Evolutionary conservation across 1,284 basidiomycete genomes (phyloP), one percentile per base, ranked within the genome.

Genomic region (Sparassis latifolia): DNA sequence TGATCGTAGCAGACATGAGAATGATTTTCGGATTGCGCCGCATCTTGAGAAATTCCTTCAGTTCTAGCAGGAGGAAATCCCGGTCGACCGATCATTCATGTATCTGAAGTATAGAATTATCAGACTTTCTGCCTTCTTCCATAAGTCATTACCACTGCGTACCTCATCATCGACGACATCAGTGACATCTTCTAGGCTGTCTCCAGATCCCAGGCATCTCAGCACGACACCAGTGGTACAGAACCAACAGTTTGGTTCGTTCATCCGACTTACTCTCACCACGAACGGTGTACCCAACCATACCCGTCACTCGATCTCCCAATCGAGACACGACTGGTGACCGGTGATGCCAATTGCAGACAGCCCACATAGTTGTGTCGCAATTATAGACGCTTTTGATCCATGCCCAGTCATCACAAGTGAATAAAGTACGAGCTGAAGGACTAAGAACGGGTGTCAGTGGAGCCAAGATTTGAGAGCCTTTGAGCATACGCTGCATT

Each of bases 151-250:
- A n/a, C n/a, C n/a, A 37, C 35, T 7, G 35, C 35, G 35, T 37
- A 89, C 91, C 75, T 97, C 94, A 61, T 97, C 95, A 10, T 97
- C 90, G 43, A 97, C 74, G 33, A 97, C 77, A 69, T 97, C 93
- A 4, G 87, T 88, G 44, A 95, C 79, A 44, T 80, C 77, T 30
- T 76, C 66, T 12, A 97, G 70, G 49, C 78, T 79, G 39, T 90
- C 82, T 44, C 92, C 92, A 9, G 75, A 75, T n/a, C 82, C 80
- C 5, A 97, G 69, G 10, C 92, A 78, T 49, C 92, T 77, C 33
- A 97, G 76, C 1, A 95, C 79, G 38, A 97, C 88, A 71, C 94
- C 95, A 3, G 92, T 97, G 0, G 94, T 97, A 61, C 92, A 93
- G 63, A 97, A 97, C n/a, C 12, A 96, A 70, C 5, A 97, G 68